Evolutionary conservation across 192 early-diverging fungal species (phyloP).

Genomic region (Podila minutissima): DNA sequence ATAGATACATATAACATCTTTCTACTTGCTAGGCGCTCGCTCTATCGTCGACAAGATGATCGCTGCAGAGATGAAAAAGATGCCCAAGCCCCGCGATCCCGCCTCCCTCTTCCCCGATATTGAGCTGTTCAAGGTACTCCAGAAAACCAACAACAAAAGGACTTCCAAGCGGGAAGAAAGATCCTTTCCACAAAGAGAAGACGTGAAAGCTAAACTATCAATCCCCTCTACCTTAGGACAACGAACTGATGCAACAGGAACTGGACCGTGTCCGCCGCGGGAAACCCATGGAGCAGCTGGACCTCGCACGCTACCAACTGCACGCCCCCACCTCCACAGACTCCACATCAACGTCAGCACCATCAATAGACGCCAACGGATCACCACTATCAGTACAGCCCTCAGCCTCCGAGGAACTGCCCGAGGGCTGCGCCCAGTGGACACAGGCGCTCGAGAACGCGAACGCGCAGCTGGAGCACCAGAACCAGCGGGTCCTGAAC

Average conservation of each 20-base stretch:
- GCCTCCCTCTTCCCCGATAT: constrained; percentile 53
- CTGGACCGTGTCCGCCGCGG: constrained; percentile 56
- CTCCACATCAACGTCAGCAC: constrained; percentile 12
- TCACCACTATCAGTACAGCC: constrained; percentile 8
- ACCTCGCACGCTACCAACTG: constrained; percentile 59
- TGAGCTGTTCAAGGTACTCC: constrained; percentile 53
- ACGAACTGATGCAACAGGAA: constrained; percentile 53
- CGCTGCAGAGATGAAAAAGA: constrained; percentile 64
- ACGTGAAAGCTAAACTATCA: neutral
- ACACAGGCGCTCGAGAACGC: constrained; percentile 59
- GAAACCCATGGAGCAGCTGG: constrained; percentile 55
- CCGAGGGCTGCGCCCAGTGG: constrained; percentile 54
- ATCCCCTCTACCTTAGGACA: constrained; percentile 6
- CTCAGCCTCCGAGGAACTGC: constrained; percentile 41
- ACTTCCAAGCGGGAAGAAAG: too few relatives aligned
- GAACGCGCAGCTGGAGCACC: constrained; percentile 62
- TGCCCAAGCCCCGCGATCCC: constrained; percentile 50
- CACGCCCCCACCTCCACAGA: constrained; percentile 34
- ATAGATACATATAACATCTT: neutral
- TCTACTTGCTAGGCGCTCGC: constrained; percentile 49
- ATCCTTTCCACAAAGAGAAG: too few relatives aligned
- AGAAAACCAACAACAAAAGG: too few relatives aligned
- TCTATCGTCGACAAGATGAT: constrained; percentile 61
- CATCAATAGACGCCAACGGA: constrained; percentile 14
- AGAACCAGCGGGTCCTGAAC: constrained; percentile 60